Evolutionary conservation across 2,329 filamentous ascomycete species (phyloP), one percentile per base, ranked within the genome.

Genomic region (Gnomoniopsis sp.): DNA sequence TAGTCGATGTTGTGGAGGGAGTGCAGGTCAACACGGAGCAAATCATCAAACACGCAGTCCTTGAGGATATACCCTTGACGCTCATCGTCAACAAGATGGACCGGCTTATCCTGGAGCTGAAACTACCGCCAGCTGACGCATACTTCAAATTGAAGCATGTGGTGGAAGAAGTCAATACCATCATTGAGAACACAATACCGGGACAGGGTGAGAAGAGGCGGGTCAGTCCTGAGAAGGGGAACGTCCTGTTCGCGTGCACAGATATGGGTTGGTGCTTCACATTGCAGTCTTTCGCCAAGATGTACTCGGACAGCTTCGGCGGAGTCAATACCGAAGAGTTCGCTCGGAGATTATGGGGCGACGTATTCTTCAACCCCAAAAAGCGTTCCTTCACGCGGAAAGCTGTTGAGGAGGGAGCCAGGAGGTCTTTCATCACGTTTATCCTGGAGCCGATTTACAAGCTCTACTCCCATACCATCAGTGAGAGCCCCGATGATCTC

Each of bases 111-210:
- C 76, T 99, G 49, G 95, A 99, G 75, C 80, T 99, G 53, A 96
- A 96, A 72, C 82, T 99, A 15, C 95, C 95, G 2, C 95, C 95
- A 2, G 91, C 88, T 64, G 95, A 99, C 71, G 95, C 95, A 14
- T 99, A 99, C 77, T 98, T 97, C 81, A 99, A 99, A 80, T 80
- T 99, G 56, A 98, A 97, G 76, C 93, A 98, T 72, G 92, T 97
- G n/a, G 86, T 99, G 55, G 95, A 99, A 73, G 91, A 98, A 74
- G 93, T 99, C 74, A 99, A 99, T 75, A 96, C 91, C 1, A 79
- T 95, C 65, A 98, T 99, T 68, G 91, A 96, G 70, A 92, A 90
- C 70, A 89, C 90, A 3, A 80, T 92, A 30, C 93, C 95, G 3
- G 88, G 91, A 2, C 85, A 86, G 66, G 92, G 93, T 30, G 90